phyloP scores from a whole-genome alignment of 2,329 filamentous ascomycete genomes.

The Harringtonia lauricola region DNA sequence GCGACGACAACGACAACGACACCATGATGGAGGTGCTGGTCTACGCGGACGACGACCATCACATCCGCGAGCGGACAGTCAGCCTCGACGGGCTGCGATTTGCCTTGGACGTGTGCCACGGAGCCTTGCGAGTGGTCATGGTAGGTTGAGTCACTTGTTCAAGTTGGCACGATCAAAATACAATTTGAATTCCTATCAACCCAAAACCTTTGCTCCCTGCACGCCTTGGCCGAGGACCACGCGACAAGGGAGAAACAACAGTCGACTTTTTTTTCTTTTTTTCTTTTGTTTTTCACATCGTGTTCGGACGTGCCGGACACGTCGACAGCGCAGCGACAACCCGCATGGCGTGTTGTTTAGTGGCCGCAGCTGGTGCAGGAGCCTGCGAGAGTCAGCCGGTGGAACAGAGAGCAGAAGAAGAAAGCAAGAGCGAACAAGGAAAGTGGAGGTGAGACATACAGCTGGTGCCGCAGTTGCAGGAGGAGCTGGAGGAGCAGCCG shows the following conservation, averaged over 20 bases:
- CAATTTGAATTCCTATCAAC: too few relatives aligned
- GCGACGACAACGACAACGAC: neutral
- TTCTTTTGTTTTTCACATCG: neutral
- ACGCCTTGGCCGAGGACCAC: too few relatives aligned
- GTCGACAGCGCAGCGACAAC: neutral
- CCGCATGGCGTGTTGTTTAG: conserved; percentile 13
- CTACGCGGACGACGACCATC: neutral
- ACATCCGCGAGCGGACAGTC: neutral
- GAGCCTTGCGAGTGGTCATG: neutral
- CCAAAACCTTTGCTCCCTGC: too few relatives aligned
- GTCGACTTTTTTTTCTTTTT: neutral
- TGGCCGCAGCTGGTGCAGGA: conserved; percentile 24
- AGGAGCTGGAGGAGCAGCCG: conserved; percentile 23
- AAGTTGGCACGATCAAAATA: too few relatives aligned
- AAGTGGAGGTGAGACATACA: conserved; percentile 8
- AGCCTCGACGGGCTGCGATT: conserved; percentile 2
- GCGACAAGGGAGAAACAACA: too few relatives aligned
- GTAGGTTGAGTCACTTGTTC: neutral
- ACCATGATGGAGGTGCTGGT: too few relatives aligned
- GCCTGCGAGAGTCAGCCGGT: conserved; percentile 16
- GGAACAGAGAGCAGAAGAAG: neutral
- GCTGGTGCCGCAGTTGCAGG: conserved; percentile 19
- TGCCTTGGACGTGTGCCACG: conserved; percentile 3
- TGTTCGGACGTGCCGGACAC: neutral
- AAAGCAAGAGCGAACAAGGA: neutral